Evolutionary conservation across 768 basidiomycete genomes (phyloP).

Genomic region (Pleurotus ostreatus): DNA sequence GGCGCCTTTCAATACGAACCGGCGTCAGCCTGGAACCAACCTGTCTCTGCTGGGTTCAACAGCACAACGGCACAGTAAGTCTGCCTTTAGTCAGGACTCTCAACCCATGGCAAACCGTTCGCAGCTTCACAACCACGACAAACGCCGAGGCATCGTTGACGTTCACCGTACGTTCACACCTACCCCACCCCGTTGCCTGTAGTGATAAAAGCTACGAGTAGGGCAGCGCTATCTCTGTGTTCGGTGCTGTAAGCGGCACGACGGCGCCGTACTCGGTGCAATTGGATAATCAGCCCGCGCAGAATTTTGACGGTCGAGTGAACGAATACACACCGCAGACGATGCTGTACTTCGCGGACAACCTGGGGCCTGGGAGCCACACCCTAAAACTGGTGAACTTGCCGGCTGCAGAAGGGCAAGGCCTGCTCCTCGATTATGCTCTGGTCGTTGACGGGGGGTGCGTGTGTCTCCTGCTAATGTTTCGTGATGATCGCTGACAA

Average conservation of each 20-base stretch:
- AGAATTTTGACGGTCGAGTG: constrained; percentile 1
- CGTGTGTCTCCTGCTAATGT: not conserved
- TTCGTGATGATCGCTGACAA: too few species aligned
- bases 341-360: constrained; percentile 3
- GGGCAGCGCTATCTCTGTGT: constrained; percentile 5
- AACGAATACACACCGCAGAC: not conserved
- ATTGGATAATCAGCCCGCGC: not conserved
- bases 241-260: constrained; percentile 1
- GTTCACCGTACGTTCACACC: constrained; percentile 1
- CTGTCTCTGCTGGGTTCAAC: not conserved
- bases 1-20: constrained; percentile 1
- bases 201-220: not conserved
- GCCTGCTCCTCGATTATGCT: constrained; percentile 8
- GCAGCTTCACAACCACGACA: not conserved
- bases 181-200: not conserved
- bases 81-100: not conserved
- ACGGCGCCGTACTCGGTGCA: not conserved
- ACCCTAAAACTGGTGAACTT: not conserved
- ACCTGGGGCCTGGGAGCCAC: constrained; percentile 8
- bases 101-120: not conserved
- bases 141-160: not conserved
- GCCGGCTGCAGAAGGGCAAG: not conserved
- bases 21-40: not conserved
- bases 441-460: not conserved
- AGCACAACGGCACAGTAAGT: constrained; percentile 4